Evolutionary conservation across 345 rosid genomes (phyloP).

Genomic region (thale cress (Arabidopsis thaliana)): DNA sequence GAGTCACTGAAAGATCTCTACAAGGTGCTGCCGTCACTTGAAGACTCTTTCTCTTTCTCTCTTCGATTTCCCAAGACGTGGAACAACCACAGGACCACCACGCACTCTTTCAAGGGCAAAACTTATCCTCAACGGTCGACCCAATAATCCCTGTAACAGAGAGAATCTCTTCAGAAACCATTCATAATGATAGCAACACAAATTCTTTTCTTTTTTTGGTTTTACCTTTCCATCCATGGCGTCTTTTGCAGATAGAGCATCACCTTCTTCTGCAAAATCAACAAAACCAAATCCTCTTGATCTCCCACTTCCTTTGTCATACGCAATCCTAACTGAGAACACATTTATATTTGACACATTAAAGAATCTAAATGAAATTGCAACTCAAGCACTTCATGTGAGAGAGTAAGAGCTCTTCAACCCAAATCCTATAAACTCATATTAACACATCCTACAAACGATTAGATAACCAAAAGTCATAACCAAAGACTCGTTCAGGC

Average conservation of each 20-base stretch:
- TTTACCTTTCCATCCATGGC: constrained; percentile 95
- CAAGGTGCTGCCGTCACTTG: constrained; percentile 19
- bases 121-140: constrained; percentile 78
- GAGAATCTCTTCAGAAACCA: not conserved
- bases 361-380: not conserved
- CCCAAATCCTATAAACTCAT: constrained; percentile 9
- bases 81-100: constrained; percentile 80
- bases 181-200: not conserved
- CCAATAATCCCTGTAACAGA: constrained; percentile 67
- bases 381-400: constrained; percentile 1
- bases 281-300: constrained; percentile 95
- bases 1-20: constrained; percentile 8
- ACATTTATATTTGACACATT: not conserved
- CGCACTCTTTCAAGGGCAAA: constrained; percentile 80
- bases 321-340: constrained; percentile 66
- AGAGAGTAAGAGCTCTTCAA: not conserved
- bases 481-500: constrained; percentile 40
- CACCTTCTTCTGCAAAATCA: constrained; percentile 59
- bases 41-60: constrained; percentile 26
- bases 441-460: not conserved
- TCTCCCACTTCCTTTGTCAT: constrained; percentile 79
- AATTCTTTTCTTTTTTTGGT: not conserved
- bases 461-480: constrained; percentile 5
- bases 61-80: constrained; percentile 53
- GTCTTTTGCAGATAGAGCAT: constrained; percentile 73